These are phyloP conservation scores for Camellia oleifera DNA, from an alignment of 179 eudicot genomes.

Conservation along the genomic window DNA sequence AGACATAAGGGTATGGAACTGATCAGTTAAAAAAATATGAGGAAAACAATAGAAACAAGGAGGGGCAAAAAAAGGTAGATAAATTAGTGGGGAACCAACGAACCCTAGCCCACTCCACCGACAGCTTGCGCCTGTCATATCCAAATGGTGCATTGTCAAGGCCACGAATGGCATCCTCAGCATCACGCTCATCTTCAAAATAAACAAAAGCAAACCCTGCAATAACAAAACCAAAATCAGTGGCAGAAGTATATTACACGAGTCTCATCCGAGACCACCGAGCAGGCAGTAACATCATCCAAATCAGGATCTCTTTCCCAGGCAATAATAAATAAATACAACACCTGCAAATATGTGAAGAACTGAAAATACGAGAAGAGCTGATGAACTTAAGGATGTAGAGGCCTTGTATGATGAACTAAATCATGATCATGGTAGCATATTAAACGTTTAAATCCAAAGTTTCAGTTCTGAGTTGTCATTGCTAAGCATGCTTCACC, in stretches of 20 bases:
- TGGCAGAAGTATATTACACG: conserved; percentile 11
- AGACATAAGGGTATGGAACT: not conserved
- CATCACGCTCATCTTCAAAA: conserved; percentile 89
- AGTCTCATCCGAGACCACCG: conserved; percentile 20
- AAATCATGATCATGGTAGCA: conserved; percentile 61
- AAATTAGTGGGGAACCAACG: not conserved
- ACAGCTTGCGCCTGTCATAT: conserved; percentile 63
- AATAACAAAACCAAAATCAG: conserved; percentile 24
- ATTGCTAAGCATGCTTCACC: conserved; percentile 77
- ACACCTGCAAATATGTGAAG: conserved; percentile 72
- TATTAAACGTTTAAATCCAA: conserved; percentile 55
- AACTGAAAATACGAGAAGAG: conserved; percentile 56
- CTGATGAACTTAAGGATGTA: conserved; percentile 71
- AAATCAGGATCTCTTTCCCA: conserved; percentile 39
- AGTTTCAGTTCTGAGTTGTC: conserved; percentile 48
- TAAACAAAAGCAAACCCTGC: conserved; percentile 95
- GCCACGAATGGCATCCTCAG: conserved; percentile 76
- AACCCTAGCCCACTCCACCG: conserved; percentile 97
- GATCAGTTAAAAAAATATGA: not conserved
- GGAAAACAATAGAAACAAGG: not conserved
- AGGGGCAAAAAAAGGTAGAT: not conserved
- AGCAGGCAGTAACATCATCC: conserved; percentile 26
- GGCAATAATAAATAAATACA: conserved; percentile 39
- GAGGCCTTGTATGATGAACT: conserved; percentile 79
- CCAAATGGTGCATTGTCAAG: conserved; percentile 85